Percentiles rank a stretch among this genome's conserved stretches.
Conservation (phyloP, 768 basidiomycete genomes). For the Boletus barrowsii region DNA sequence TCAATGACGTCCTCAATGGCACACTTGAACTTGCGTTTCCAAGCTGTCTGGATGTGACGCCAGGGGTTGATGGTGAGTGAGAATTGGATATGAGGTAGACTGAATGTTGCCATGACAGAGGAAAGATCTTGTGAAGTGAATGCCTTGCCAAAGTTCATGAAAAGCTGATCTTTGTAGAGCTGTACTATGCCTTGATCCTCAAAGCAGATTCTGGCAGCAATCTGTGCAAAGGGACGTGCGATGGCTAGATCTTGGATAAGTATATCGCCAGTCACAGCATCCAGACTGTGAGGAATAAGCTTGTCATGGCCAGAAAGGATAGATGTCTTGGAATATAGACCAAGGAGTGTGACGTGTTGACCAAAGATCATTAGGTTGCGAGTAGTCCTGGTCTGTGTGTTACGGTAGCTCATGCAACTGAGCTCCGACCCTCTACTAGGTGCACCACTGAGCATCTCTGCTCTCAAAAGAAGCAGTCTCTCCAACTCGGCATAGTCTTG, state of each 20-base stretch:
- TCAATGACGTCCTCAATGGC: background rate
- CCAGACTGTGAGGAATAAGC: background rate
- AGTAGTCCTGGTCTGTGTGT: background rate
- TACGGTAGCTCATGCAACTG: background rate
- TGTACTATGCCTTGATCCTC: background rate
- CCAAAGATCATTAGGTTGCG: background rate
- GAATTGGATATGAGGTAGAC: background rate
- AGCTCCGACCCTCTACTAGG: conserved; percentile 14
- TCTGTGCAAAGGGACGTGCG: background rate
- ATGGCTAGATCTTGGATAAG: background rate
- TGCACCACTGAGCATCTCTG: conserved; percentile 13
- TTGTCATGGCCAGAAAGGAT: background rate
- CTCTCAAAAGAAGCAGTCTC: background rate
- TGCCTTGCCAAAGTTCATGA: conserved; percentile 12
- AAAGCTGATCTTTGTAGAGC: conserved; percentile 11
- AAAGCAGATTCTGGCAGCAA: background rate
- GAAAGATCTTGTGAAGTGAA: background rate
- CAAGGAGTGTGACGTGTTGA: background rate
- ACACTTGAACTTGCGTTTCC: conserved; percentile 4
- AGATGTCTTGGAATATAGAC: background rate
- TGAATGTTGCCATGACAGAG: background rate
- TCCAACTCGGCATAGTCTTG: conserved; percentile 13
- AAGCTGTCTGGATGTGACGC: conserved; percentile 3
- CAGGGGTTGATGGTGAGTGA: background rate
- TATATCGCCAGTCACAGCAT: background rate